phyloP scores from a whole-genome alignment of 148 eudicot species.

The Rhododendron ovatum region DNA sequence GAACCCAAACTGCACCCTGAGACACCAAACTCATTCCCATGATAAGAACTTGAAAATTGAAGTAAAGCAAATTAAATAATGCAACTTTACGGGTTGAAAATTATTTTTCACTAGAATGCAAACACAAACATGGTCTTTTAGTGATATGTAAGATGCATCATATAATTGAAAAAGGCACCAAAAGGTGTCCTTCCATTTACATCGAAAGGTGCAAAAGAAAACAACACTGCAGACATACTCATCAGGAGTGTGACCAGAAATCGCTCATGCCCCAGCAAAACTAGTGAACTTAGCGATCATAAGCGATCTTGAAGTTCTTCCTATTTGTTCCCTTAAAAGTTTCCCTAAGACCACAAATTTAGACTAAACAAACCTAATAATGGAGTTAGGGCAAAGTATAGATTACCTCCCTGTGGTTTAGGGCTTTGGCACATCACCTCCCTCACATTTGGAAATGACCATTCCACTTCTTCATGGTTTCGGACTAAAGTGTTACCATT shows the following conservation, averaged over 20 bases:
- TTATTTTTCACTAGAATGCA: not conserved
- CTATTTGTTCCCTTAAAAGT: not conserved
- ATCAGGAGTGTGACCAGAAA: not conserved
- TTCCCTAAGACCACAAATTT: not conserved
- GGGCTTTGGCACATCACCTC: too few relatives aligned
- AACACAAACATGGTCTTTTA: not conserved
- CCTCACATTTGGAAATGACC: too few relatives aligned
- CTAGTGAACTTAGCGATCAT: not conserved
- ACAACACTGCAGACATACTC: not conserved
- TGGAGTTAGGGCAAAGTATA: not conserved
- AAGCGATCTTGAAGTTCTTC: not conserved
- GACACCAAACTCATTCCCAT: constrained; percentile 8
- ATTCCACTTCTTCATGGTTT: too few relatives aligned
- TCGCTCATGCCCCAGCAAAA: not conserved
- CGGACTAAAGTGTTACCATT: too few relatives aligned
- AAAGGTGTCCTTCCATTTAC: not conserved
- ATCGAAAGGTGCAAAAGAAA: not conserved
- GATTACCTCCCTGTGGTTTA: too few relatives aligned
- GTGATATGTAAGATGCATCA: not conserved
- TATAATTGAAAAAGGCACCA: not conserved
- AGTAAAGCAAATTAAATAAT: not conserved
- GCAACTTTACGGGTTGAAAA: not conserved
- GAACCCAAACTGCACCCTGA: constrained; percentile 82
- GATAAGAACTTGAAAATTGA: not conserved
- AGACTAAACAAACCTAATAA: not conserved